These are phyloP conservation scores for Crithidia expoeki DNA, from an alignment of 208 protist genomes.

Conservation along the genomic window DNA sequence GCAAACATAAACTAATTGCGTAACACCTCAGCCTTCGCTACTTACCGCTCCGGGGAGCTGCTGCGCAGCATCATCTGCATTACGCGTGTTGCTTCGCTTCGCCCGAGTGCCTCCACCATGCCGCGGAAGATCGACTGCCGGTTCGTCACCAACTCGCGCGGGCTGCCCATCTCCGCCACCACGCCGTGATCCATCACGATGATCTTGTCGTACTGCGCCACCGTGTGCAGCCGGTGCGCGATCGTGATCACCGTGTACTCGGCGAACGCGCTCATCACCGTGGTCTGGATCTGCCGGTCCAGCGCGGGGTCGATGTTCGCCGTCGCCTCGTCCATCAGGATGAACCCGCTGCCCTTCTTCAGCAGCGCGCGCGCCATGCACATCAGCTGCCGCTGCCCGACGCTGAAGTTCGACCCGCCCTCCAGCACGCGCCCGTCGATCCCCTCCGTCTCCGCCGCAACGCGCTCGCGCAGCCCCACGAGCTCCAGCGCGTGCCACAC, in stretches of 20 bases:
- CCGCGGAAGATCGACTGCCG: slow-evolving; percentile 33
- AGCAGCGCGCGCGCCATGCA: slow-evolving; percentile 77
- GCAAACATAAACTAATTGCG: too few species aligned
- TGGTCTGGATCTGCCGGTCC: slow-evolving; percentile 67
- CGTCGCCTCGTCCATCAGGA: slow-evolving; percentile 88
- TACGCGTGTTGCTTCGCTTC: slow-evolving; percentile 14
- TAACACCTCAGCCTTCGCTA: too few species aligned
- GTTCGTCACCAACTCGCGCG: slow-evolving; percentile 44
- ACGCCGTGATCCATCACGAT: slow-evolving; percentile 73
- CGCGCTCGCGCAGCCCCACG: slow-evolving; percentile 50
- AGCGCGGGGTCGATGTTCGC: slow-evolving; percentile 74
- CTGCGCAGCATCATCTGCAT: too few species aligned
- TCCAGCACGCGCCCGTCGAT: slow-evolving; percentile 53
- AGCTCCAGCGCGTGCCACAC: slow-evolving; percentile 56
- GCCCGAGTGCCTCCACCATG: slow-evolving; percentile 50
- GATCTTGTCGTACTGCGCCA: slow-evolving; percentile 76
- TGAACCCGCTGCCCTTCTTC: slow-evolving; percentile 55
- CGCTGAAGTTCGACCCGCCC: slow-evolving; percentile 76
- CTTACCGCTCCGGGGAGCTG: too few species aligned
- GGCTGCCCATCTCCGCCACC: slow-evolving; percentile 56
- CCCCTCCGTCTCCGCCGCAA: slow-evolving; percentile 33
- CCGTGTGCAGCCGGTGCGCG: slow-evolving; percentile 80
- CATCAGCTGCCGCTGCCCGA: slow-evolving; percentile 79
- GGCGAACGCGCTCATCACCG: slow-evolving; percentile 57
- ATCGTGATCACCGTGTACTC: slow-evolving; percentile 84